Conservation (phyloP, 306 rosid species). For the Castanea crenata region DNA sequence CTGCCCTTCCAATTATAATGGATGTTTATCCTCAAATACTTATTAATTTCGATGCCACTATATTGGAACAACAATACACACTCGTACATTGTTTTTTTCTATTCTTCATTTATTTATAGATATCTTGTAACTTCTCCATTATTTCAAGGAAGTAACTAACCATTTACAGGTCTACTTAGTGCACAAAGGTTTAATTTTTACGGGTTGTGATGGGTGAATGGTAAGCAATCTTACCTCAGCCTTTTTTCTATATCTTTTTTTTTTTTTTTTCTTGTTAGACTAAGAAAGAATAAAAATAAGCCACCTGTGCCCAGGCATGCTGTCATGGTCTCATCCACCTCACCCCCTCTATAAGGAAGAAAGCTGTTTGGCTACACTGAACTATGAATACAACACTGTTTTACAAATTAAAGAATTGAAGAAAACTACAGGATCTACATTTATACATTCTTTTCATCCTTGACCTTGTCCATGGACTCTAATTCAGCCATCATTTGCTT, state of each 20-base stretch:
- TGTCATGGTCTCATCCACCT: not conserved
- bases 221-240: no score
- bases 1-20: no score
- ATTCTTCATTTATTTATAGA: no score
- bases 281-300: not conserved
- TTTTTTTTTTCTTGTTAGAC: no score
- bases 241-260: no score
- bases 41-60: not conserved
- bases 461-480: slow-evolving; percentile 30
- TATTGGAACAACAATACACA: not conserved
- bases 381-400: not conserved
- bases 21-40: no score
- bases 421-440: slow-evolving; percentile 13
- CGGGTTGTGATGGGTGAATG: no score
- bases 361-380: not conserved
- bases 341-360: not conserved
- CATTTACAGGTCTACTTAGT: not conserved
- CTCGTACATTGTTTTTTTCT: no score
- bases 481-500: slow-evolving; percentile 42
- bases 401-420: slow-evolving; percentile 22
- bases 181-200: no score
- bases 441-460: slow-evolving; percentile 38
- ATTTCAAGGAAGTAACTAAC: not conserved
- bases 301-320: not conserved
- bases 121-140: no score